These are phyloP conservation scores for Sphaerostilbella broomeana DNA, from an alignment of 2,329 filamentous ascomycete species.

Conservation along the genomic window DNA sequence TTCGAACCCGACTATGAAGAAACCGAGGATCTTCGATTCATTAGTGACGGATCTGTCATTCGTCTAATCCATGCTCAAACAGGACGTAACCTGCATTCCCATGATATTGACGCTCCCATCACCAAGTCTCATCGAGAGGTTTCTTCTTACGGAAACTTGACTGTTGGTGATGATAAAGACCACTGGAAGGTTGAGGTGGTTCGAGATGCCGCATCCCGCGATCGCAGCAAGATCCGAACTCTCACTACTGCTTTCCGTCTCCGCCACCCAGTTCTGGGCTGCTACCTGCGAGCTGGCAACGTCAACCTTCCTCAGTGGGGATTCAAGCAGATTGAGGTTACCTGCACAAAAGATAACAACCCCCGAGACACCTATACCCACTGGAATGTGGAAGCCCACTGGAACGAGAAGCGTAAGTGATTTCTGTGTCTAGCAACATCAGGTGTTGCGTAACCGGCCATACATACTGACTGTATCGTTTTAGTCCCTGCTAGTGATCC, in stretches of 20 bases:
- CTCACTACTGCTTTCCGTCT: slow-evolving; percentile 90
- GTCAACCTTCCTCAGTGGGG: slow-evolving; percentile 97
- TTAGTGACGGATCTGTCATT: slow-evolving; percentile 70
- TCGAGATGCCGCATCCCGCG: slow-evolving; percentile 77
- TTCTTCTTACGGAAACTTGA: slow-evolving; percentile 91
- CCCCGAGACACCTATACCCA: slow-evolving; percentile 91
- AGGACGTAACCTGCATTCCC: slow-evolving; percentile 93
- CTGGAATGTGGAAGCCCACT: slow-evolving; percentile 97
- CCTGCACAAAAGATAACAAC: slow-evolving; percentile 88
- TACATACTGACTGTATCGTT: slow-evolving; percentile 1
- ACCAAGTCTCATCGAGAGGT: slow-evolving; percentile 89
- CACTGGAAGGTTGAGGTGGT: slow-evolving; percentile 95
- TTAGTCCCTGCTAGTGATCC: slow-evolving; percentile 82
- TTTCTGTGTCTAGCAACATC: neutral
- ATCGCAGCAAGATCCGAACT: slow-evolving; percentile 79
- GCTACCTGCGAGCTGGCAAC: slow-evolving; percentile 92
- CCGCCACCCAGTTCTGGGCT: slow-evolving; percentile 73
- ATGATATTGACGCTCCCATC: slow-evolving; percentile 80
- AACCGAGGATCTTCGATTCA: slow-evolving; percentile 60
- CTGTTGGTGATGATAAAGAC: slow-evolving; percentile 93
- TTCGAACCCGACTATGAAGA: slow-evolving; percentile 67
- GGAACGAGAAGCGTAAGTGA: slow-evolving; percentile 81
- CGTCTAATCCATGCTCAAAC: slow-evolving; percentile 92
- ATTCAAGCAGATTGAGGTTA: slow-evolving; percentile 99
- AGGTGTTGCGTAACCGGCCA: too few relatives aligned